Conservation (phyloP, 2,329 filamentous ascomycete species). For the Sporothrix euskadiensis region DNA sequence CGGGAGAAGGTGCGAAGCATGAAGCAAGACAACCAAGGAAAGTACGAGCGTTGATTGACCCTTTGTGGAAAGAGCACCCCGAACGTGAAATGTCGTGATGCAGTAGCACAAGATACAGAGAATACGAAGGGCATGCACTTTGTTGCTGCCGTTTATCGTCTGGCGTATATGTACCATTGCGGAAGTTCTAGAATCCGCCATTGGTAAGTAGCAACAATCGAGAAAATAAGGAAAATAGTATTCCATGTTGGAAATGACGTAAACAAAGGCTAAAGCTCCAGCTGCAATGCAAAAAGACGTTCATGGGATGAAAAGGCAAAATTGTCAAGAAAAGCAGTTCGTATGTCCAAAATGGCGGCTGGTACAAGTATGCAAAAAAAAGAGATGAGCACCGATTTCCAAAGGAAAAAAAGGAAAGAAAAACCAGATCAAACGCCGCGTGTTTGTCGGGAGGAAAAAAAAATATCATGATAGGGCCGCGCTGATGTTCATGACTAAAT, state of each 20-base stretch:
- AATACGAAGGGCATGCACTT: neutral
- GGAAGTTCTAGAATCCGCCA: neutral
- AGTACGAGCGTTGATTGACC: neutral
- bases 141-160: neutral
- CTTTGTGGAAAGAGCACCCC: neutral
- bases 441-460: neutral
- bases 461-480: neutral
- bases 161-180: neutral
- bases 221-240: neutral
- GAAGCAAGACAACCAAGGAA: neutral
- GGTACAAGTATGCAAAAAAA: neutral
- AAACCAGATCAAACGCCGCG: neutral
- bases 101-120: neutral
- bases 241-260: neutral
- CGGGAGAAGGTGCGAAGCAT: constrained; percentile 8
- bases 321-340: neutral
- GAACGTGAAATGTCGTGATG: neutral
- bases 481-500: neutral
- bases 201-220: too few species aligned
- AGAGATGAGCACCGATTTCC: neutral
- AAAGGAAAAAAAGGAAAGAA: too few species aligned
- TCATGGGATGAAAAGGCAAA: neutral
- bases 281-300: neutral
- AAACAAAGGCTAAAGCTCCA: neutral
- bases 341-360: neutral